phyloP scores from a whole-genome alignment of 208 protist genomes.

The Blechomonas ayalai region DNA sequence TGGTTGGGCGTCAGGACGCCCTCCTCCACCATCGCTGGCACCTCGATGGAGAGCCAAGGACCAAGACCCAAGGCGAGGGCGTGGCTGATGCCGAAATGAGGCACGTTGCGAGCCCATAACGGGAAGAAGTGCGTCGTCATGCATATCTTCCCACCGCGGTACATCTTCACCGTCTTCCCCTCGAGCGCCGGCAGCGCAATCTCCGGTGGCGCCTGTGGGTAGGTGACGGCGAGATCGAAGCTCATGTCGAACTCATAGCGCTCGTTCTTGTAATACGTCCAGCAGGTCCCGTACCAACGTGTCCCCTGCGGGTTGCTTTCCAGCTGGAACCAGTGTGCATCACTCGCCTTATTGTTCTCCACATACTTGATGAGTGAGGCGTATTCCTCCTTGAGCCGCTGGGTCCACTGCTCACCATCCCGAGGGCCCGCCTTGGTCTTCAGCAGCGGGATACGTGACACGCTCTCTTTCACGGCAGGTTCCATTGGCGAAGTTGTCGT shows the following conservation, averaged over 20 bases:
- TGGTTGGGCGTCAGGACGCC: constrained; percentile 62
- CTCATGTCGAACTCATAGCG: constrained; percentile 97
- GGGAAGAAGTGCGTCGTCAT: constrained; percentile 97
- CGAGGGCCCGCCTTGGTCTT: constrained; percentile 92
- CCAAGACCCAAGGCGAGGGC: constrained; percentile 94
- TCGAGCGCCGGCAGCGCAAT: constrained; percentile 95
- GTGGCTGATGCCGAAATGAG: constrained; percentile 97
- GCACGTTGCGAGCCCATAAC: constrained; percentile 95
- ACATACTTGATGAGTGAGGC: constrained; percentile 94
- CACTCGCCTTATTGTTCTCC: constrained; percentile 94
- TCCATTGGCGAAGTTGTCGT: too few species aligned
- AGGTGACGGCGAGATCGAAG: constrained; percentile 97
- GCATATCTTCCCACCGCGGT: constrained; percentile 97
- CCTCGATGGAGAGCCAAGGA: constrained; percentile 97
- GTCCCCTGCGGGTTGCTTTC: constrained; percentile 93
- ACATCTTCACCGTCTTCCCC: constrained; percentile 98
- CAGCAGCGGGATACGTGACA: constrained; percentile 93
- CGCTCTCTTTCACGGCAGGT: constrained; percentile 78
- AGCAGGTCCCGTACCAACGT: constrained; percentile 96
- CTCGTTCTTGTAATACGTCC: constrained; percentile 93
- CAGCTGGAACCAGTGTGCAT: constrained; percentile 96
- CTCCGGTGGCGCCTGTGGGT: constrained; percentile 94
- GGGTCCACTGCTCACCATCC: constrained; percentile 93
- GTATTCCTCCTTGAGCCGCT: constrained; percentile 97
- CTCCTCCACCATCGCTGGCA: constrained; percentile 93